These are phyloP conservation scores for Hypoxylon rickii DNA, from an alignment of 495 filamentous ascomycete genomes.

Conservation along the genomic window DNA sequence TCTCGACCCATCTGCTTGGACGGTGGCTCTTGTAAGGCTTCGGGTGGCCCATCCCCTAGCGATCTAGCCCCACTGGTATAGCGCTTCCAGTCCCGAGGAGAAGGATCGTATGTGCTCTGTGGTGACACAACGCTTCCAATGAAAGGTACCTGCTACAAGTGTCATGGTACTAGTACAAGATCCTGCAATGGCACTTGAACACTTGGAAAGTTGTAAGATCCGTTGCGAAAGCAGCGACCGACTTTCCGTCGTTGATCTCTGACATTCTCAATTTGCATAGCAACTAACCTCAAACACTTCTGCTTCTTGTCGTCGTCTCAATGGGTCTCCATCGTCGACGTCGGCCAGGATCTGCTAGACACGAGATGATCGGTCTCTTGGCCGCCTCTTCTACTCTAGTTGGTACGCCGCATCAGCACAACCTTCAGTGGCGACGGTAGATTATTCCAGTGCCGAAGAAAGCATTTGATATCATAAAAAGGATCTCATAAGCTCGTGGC, in stretches of 20 bases:
- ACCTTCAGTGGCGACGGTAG: too few species aligned
- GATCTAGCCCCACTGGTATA: slow-evolving; percentile 26
- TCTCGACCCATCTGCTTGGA: slow-evolving; percentile 27
- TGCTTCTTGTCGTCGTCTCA: not conserved
- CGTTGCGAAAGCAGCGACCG: slow-evolving; percentile 13
- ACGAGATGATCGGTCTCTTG: not conserved
- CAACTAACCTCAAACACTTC: too few species aligned
- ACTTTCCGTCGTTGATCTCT: not conserved
- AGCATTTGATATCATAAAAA: too few species aligned
- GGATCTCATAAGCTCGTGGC: slow-evolving; percentile 1
- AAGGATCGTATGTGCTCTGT: slow-evolving; percentile 29
- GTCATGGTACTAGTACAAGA: slow-evolving; percentile 34
- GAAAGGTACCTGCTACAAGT: not conserved
- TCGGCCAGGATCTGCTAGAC: not conserved
- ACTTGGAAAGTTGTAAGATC: slow-evolving; percentile 22
- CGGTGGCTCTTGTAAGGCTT: slow-evolving; percentile 28
- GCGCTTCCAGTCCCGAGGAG: slow-evolving; percentile 27
- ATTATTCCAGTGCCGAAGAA: too few species aligned
- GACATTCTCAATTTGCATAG: not conserved
- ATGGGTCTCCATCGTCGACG: not conserved
- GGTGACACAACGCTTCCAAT: slow-evolving; percentile 25
- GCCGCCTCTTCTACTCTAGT: not conserved
- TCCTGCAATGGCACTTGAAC: slow-evolving; percentile 27
- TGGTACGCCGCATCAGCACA: not conserved
- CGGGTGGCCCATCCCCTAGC: slow-evolving; percentile 27